Conservation (phyloP, 2,329 filamentous ascomycete species). For the Colletotrichum orchidophilum region DNA sequence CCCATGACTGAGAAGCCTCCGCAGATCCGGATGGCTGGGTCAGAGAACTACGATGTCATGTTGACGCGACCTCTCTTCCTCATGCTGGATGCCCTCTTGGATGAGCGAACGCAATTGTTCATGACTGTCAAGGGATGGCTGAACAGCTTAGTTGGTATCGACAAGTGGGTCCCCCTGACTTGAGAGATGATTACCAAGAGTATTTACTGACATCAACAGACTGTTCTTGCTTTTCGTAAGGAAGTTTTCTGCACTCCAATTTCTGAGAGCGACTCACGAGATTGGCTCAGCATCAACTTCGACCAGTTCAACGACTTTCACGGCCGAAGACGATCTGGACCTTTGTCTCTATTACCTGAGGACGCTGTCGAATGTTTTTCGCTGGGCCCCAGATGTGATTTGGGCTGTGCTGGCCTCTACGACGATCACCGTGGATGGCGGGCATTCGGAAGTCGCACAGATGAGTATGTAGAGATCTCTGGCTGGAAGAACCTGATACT, state of each 20-base stretch:
- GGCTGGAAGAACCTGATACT: conserved; percentile 23
- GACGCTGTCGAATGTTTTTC: conserved; percentile 77
- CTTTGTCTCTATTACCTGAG: conserved; percentile 82
- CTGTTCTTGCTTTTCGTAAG: conserved; percentile 69
- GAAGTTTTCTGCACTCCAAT: conserved; percentile 65
- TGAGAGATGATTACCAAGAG: neutral
- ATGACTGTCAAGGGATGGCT: conserved; percentile 86
- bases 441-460: conserved; percentile 52
- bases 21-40: conserved; percentile 58
- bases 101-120: conserved; percentile 77
- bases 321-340: conserved; percentile 74
- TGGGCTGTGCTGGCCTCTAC: conserved; percentile 78
- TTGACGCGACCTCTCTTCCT: conserved; percentile 84
- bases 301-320: conserved; percentile 48
- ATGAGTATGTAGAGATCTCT: conserved; percentile 58
- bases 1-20: conserved; percentile 46
- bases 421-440: conserved; percentile 57
- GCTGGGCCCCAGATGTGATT: conserved; percentile 72
- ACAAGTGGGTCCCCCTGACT: conserved; percentile 59
- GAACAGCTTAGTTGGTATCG: conserved; percentile 70
- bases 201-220: conserved; percentile 45
- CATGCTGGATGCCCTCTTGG: conserved; percentile 79
- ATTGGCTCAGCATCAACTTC: conserved; percentile 37
- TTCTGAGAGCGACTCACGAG: conserved; percentile 51
- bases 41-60: conserved; percentile 75